These are phyloP conservation scores for Euphrasia arctica DNA, from an alignment of 305 asterid species.

Conservation along the genomic window DNA sequence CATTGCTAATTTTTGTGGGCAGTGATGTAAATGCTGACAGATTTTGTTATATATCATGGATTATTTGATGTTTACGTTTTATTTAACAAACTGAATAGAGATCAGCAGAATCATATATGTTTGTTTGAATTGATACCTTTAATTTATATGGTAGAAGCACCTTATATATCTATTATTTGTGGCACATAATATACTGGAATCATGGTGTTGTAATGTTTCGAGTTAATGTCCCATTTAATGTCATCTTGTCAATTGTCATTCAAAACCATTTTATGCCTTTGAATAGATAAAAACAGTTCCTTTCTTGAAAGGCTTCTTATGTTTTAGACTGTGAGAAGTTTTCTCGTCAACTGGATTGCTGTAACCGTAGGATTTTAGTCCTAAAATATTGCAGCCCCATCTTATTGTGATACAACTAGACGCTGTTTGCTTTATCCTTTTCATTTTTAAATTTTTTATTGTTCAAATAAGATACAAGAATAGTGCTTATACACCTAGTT, in stretches of 20 bases:
- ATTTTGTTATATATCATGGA: background rate
- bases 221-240: background rate
- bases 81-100: conserved; percentile 7
- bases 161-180: background rate
- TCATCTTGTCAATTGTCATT: background rate
- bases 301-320: conserved; percentile 11
- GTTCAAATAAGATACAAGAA: background rate
- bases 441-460: background rate
- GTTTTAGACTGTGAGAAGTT: background rate
- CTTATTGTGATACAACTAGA: background rate
- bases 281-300: background rate
- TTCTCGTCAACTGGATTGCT: background rate
- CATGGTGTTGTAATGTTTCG: conserved; percentile 6
- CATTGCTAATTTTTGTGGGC: conserved; percentile 10
- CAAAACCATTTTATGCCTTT: conserved; percentile 4
- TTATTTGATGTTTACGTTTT: conserved; percentile 13
- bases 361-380: background rate
- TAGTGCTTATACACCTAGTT: conserved; percentile 14
- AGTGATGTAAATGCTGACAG: background rate
- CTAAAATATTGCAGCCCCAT: background rate
- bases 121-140: conserved; percentile 4
- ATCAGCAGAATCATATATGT: background rate
- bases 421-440: background rate
- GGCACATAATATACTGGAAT: background rate
- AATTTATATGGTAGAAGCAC: conserved; percentile 10